A percentile compares a stretch with the other conserved stretches of the same genome.
phyloP scores from a whole-genome alignment of 495 filamentous ascomycete species.

The Neurospora sp. region DNA sequence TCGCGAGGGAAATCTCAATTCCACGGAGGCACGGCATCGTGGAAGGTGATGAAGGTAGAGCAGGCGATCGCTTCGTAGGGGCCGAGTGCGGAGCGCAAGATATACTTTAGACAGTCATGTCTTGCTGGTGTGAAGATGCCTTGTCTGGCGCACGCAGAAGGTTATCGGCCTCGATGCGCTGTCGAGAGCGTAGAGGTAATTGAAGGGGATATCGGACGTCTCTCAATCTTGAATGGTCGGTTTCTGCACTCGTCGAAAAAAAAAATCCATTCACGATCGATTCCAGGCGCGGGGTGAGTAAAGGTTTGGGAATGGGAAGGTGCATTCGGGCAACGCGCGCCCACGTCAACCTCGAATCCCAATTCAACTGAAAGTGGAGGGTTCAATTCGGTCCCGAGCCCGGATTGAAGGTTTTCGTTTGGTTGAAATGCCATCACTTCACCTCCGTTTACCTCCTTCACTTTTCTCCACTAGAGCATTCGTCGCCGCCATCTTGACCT shows the following conservation, averaged over 20 bases:
- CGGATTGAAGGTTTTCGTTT: background rate
- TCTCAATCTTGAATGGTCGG: background rate
- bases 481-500: background rate
- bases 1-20: conserved; percentile 31
- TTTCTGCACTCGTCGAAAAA: background rate
- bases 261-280: background rate
- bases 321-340: background rate
- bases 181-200: background rate
- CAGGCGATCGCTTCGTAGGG: background rate
- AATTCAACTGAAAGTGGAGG: background rate
- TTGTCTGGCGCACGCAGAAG: background rate
- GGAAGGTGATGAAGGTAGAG: background rate
- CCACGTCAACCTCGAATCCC: background rate
- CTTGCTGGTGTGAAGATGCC: background rate
- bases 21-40: conserved; percentile 40
- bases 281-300: background rate
- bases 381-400: background rate
- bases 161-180: background rate
- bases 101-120: background rate
- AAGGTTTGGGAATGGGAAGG: background rate
- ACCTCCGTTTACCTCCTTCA: background rate
- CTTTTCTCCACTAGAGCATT: background rate
- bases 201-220: background rate
- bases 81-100: background rate
- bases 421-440: background rate